Evolutionary conservation across 2,329 filamentous ascomycete genomes (phyloP), one percentile per base, ranked within the genome.

Genomic region (Hypoxylon sp.): DNA sequence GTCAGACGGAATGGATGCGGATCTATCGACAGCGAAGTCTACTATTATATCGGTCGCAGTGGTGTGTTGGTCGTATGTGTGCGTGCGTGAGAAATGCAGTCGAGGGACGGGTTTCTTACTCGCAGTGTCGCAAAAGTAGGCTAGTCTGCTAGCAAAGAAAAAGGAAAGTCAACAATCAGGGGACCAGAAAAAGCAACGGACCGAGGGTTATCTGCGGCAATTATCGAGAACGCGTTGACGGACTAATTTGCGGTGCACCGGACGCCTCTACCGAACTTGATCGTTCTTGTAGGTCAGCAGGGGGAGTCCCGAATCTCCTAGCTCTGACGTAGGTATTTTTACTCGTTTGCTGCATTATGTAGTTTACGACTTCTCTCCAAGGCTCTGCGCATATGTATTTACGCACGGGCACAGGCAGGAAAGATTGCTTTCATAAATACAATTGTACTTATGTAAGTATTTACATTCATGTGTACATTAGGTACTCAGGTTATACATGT

Each of bases 251-350:
- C n/a, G n/a, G n/a, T n/a, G n/a, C n/a, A n/a, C n/a, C n/a, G n/a
- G n/a, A n/a, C n/a, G n/a, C n/a, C n/a, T n/a, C n/a, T n/a, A n/a
- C n/a, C n/a, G n/a, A n/a, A n/a, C n/a, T n/a, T n/a, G n/a, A n/a
- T n/a, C n/a, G n/a, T n/a, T n/a, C n/a, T n/a, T n/a, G n/a, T n/a
- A n/a, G n/a, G 53, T 62, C 59, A 64, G 62, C 62, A 65, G 31
- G 60, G 51, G 53, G 47, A 60, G 54, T 42, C 54, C 59, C 56
- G 47, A n/a, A 45, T 29, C 58, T 54, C 49, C 56, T 52, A 38
- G 40, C 56, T 62, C 56, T 65, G 62, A 63, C 62, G 59, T 64
- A 62, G 49, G 41, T 33, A 59, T 53, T 50, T 35, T 43, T 48
- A 41, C 33, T 41, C 27, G 4, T 45, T 31, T 43, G 37, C 29